Conservation (phyloP, 306 rosid genomes). For the Fragaria nilgerrensis region DNA sequence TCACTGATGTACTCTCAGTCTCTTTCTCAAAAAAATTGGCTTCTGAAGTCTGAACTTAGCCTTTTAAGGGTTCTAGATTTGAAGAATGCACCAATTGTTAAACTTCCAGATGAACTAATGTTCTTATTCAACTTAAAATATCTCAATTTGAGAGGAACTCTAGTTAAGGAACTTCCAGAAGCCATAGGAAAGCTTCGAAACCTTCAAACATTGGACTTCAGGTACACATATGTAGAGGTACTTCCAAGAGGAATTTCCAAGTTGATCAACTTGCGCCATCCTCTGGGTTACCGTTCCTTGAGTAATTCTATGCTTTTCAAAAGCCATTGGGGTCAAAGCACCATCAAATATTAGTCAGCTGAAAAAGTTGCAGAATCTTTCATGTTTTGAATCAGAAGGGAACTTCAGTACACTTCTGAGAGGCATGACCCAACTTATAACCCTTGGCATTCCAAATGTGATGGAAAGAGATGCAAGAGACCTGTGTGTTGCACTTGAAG, state of each 20-base stretch:
- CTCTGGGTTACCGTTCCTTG: neutral
- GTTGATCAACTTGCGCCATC: constrained; percentile 1
- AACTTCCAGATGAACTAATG: neutral
- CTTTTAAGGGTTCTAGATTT: constrained; percentile 21
- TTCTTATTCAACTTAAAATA: constrained; percentile 23
- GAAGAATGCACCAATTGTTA: constrained; percentile 5
- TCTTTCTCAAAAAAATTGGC: neutral
- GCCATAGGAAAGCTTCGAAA: constrained; percentile 26
- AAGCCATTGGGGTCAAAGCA: neutral
- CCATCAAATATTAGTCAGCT: neutral
- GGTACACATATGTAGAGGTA: neutral
- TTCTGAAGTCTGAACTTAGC: neutral
- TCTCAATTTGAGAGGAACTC: constrained; percentile 13
- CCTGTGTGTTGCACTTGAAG: constrained; percentile 17
- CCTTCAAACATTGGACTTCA: constrained; percentile 21
- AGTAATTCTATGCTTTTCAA: neutral
- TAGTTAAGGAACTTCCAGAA: constrained; percentile 17
- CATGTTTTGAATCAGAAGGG: neutral
- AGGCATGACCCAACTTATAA: constrained; percentile 14
- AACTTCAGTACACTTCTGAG: neutral
- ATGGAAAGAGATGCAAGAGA: constrained; percentile 1
- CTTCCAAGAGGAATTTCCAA: constrained; percentile 13
- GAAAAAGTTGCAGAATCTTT: constrained; percentile 10
- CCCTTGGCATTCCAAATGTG: constrained; percentile 2
- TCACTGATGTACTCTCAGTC: neutral